Base-by-base conservation (phyloP, 192 early-diverging fungal genomes). In the Rhizophagus sp. region DNA sequence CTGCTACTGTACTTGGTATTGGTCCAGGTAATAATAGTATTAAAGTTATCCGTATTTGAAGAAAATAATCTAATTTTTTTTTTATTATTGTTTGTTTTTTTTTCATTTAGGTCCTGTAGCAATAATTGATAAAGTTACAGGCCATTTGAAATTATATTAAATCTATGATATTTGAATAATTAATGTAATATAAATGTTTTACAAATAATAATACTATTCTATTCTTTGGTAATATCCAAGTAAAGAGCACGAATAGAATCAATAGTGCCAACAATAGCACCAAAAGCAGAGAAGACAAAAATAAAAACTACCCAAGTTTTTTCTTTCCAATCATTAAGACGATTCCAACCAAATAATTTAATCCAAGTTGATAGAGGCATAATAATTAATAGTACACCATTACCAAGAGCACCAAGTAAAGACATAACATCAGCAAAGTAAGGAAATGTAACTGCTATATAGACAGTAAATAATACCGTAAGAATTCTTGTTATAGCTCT, bases 1-100 rank as follows among this genome's bases (percentile, higher is more conserved):
- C 96, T 10, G 84, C 90, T 41, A 99, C 98, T 2, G 98, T 99
- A 12, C 83, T 97, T 44, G 98, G 94, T 6, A 92, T 99, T 76
- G 98, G 98, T 5, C 98, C 98, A 30, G 97, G 95, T 83, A 68
- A 68, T 30, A 41, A 7, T 27, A 27, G 2, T 33, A n/a, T 24
- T 15, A 22, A 27, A 27, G 8, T 41, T 44, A 25, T 25, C 39
- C 30, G 17, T 24, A n/a, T 41, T 50, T 39, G 1, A 13, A 24
- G n/a, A 8, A n/a, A 63, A 17, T 49, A 33, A 67, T 47, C 25
- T 33, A n/a, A 39, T 47, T 52, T 33, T 24, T 41, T n/a, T 66
- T 52, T 66, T 52, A 66, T 50, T 10, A 41, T 47, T 78, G 15
- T 19, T 49, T n/a, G 44, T 50, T 47, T 30, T 30, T 39, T 4